Evolutionary conservation across 805 yeast species (phyloP).

Genomic region (Nakazawaea wyomingensis): DNA sequence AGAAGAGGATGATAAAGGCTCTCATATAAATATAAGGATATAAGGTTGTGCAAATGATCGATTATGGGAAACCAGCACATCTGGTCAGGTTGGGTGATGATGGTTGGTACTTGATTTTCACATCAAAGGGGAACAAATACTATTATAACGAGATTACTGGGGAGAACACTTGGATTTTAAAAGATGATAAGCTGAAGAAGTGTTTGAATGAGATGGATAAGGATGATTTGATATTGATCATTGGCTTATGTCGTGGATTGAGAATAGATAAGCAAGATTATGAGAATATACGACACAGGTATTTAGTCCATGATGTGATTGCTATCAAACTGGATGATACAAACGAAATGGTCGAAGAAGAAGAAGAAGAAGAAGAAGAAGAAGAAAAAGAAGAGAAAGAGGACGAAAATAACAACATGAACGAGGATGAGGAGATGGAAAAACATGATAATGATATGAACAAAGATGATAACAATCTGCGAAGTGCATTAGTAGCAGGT

Average conservation of each 20-base stretch:
- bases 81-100: slow-evolving; percentile 1
- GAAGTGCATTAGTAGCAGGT: not conserved
- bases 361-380: not conserved
- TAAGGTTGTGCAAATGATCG: too few species aligned
- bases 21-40: too few species aligned
- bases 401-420: not conserved
- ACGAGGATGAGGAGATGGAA: not conserved
- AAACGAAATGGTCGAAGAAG: not conserved
- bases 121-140: slow-evolving; percentile 37
- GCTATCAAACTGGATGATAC: too few species aligned
- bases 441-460: not conserved
- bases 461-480: not conserved
- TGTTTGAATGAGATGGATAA: slow-evolving; percentile 15
- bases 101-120: slow-evolving; percentile 40
- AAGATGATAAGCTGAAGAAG: slow-evolving; percentile 19
- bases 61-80: slow-evolving; percentile 7
- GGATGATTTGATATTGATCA: slow-evolving; percentile 23
- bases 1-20: too few species aligned
- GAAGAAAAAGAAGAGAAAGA: not conserved
- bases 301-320: not conserved
- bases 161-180: slow-evolving; percentile 31
- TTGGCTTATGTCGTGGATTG: slow-evolving; percentile 35
- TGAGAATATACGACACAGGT: not conserved
- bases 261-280: slow-evolving; percentile 4
- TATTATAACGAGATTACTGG: slow-evolving; percentile 27